phyloP scores from a whole-genome alignment of 2,329 filamentous ascomycete genomes.

The Fusarium albidum region DNA sequence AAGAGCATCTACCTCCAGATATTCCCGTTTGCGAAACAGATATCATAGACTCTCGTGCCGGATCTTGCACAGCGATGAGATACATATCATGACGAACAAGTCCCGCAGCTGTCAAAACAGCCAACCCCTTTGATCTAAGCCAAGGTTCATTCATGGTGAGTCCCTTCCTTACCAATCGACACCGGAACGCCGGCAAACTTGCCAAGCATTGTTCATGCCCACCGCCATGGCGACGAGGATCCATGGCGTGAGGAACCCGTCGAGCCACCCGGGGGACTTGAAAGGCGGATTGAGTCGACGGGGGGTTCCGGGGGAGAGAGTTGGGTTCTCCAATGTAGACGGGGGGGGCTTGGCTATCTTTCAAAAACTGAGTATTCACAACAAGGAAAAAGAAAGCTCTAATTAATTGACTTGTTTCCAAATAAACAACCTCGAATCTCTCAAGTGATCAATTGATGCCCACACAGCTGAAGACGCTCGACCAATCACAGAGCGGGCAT shows the following conservation, averaged over 20 bases:
- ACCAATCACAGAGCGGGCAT: slow-evolving; percentile 36
- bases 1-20: slow-evolving; percentile 85
- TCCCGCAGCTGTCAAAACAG: slow-evolving; percentile 71
- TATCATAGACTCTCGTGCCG: slow-evolving; percentile 75
- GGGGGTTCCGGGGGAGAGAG: background rate
- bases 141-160: no score
- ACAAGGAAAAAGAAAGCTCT: no score
- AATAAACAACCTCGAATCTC: no score
- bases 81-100: slow-evolving; percentile 96
- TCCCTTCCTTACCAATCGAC: slow-evolving; percentile 68
- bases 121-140: no score
- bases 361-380: no score
- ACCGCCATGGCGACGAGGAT: slow-evolving; percentile 81
- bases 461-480: no score
- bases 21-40: slow-evolving; percentile 64
- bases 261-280: slow-evolving; percentile 65
- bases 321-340: slow-evolving; percentile 20
- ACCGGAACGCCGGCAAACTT: slow-evolving; percentile 75
- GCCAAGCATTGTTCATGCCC: slow-evolving; percentile 78
- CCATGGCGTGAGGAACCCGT: slow-evolving; percentile 74
- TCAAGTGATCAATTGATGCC: no score
- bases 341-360: no score
- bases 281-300: slow-evolving; percentile 55
- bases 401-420: no score
- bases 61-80: slow-evolving; percentile 88